Evolutionary conservation across 805 yeast species (phyloP).

Genomic region (Candida pini): DNA sequence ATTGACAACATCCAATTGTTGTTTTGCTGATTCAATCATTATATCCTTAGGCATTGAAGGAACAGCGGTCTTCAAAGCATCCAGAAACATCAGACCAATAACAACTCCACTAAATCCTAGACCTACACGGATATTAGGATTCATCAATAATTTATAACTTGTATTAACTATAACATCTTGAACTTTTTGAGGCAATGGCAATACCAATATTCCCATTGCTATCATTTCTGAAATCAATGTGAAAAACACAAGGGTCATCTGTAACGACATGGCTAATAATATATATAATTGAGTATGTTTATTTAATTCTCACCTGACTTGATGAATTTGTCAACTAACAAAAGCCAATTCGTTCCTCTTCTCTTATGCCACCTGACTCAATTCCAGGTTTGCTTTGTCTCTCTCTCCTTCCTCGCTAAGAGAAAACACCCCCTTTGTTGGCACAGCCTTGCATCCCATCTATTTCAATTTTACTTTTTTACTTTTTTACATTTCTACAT

Average conservation of each 20-base stretch:
- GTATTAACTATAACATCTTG: conserved; percentile 33
- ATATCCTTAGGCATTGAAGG: conserved; percentile 10
- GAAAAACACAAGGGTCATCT: conserved; percentile 32
- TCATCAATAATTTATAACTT: conserved; percentile 25
- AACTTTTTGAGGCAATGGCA: conserved; percentile 44
- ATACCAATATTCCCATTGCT: conserved; percentile 34
- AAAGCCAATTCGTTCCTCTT: too few relatives aligned
- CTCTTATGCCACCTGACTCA: too few relatives aligned
- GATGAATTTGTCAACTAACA: too few relatives aligned
- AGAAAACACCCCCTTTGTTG: too few relatives aligned
- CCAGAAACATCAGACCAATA: conserved; percentile 41
- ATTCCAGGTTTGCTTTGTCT: too few relatives aligned
- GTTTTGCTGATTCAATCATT: conserved; percentile 3
- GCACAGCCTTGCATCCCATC: too few relatives aligned
- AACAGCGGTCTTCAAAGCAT: conserved; percentile 30
- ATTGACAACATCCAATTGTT: neutral
- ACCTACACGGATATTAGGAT: conserved; percentile 37
- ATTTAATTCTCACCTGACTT: too few relatives aligned
- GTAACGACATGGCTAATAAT: conserved; percentile 23
- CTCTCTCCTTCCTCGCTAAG: too few relatives aligned
- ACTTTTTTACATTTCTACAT: too few relatives aligned
- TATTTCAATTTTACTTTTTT: too few relatives aligned
- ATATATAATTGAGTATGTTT: too few relatives aligned
- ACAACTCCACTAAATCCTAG: conserved; percentile 33
- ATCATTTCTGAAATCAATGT: conserved; percentile 41